These are phyloP conservation scores for Gossypium davidsonii DNA, from an alignment of 441 rosid species.

Conservation along the genomic window DNA sequence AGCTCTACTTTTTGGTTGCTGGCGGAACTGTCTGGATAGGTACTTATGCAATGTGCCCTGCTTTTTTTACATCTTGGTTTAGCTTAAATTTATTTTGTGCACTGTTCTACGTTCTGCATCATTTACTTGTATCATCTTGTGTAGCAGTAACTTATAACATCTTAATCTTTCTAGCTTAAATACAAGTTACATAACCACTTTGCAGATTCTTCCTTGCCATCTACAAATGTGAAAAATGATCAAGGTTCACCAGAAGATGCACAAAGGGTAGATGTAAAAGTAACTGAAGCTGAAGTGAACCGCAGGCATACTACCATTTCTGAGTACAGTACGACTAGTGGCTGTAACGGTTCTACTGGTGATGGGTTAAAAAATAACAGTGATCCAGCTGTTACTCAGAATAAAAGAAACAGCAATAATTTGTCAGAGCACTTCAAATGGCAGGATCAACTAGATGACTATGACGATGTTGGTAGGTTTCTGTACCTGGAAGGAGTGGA, in stretches of 20 bases:
- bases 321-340: constrained; percentile 20
- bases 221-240: constrained; percentile 24
- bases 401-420: constrained; percentile 21
- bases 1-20: constrained; percentile 95
- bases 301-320: constrained; percentile 9
- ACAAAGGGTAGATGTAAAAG: constrained; percentile 28
- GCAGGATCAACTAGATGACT: constrained; percentile 29
- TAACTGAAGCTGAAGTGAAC: constrained; percentile 29
- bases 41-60: constrained; percentile 22
- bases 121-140: not conserved
- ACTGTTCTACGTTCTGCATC: not conserved
- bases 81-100: not conserved
- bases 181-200: not conserved
- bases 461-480: constrained; percentile 83
- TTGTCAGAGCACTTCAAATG: constrained; percentile 18
- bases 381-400: constrained; percentile 18
- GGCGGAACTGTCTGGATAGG: constrained; percentile 99
- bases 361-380: constrained; percentile 20
- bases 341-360: constrained; percentile 16
- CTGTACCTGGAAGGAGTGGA: constrained; percentile 95
- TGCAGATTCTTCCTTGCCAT: constrained; percentile 59
- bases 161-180: not conserved
- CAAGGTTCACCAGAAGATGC: constrained; percentile 26
- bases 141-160: not conserved
- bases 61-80: not conserved